These are phyloP conservation scores for Neodidymelliopsis sp. DNA, from an alignment of 2,329 filamentous ascomycete species.

Conservation along the genomic window DNA sequence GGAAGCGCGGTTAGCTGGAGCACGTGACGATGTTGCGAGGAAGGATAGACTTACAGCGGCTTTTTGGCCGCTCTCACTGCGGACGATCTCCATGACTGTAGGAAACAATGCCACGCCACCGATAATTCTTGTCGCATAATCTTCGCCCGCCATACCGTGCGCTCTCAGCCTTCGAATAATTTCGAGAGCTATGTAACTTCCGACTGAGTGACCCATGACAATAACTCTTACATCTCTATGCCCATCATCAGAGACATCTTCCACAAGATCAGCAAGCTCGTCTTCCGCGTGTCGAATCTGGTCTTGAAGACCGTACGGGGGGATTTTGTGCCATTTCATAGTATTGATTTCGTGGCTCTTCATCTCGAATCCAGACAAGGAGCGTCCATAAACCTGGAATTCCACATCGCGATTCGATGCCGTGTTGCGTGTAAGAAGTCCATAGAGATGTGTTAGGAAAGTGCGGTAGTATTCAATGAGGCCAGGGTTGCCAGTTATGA, in stretches of 20 bases:
- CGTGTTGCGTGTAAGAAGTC: slow-evolving; percentile 56
- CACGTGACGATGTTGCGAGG: neutral
- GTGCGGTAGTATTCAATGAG: slow-evolving; percentile 75
- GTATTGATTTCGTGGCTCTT: slow-evolving; percentile 28
- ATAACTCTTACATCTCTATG: slow-evolving; percentile 42
- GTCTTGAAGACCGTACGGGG: slow-evolving; percentile 55
- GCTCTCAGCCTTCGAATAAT: slow-evolving; percentile 46
- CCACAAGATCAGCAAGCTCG: slow-evolving; percentile 52
- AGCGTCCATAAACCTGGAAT: slow-evolving; percentile 52
- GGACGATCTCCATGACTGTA: slow-evolving; percentile 56
- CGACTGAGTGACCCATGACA: slow-evolving; percentile 58
- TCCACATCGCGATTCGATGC: slow-evolving; percentile 24
- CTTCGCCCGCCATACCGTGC: slow-evolving; percentile 27
- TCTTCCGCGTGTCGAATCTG: slow-evolving; percentile 60
- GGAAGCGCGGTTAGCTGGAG: slow-evolving; percentile 10
- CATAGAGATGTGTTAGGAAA: slow-evolving; percentile 68
- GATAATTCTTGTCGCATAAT: slow-evolving; percentile 35
- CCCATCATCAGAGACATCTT: slow-evolving; percentile 28
- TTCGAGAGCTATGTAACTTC: slow-evolving; percentile 56
- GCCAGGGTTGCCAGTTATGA: slow-evolving; percentile 80
- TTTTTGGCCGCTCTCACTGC: slow-evolving; percentile 53
- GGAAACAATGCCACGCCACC: slow-evolving; percentile 55
- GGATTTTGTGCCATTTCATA: slow-evolving; percentile 30
- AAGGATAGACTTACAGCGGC: slow-evolving; percentile 44
- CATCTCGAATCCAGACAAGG: slow-evolving; percentile 55